A percentile compares a stretch with the other conserved stretches of the same genome.
phyloP scores from a whole-genome alignment of 1,284 basidiomycete genomes.

The Naganishia sp. region DNA sequence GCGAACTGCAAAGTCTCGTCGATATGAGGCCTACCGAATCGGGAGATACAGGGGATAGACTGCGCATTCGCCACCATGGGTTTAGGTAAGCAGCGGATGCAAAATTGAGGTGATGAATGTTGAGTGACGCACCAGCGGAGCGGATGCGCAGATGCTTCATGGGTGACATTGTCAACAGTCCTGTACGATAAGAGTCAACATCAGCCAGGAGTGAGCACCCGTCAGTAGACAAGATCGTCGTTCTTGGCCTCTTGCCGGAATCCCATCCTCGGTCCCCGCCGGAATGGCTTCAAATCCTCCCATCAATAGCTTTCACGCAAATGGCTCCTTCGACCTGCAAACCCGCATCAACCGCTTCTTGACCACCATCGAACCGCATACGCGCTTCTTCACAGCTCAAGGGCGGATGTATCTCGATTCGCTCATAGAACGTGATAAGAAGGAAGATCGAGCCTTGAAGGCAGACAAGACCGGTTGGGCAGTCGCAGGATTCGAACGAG shows the following conservation, averaged over 20 bases:
- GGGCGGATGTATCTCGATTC: conserved; percentile 16
- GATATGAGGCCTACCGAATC: too few relatives aligned
- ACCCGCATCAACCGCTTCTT: conserved; percentile 25
- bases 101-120: not conserved
- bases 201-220: not conserved
- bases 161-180: conserved; percentile 1
- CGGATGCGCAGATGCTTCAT: too few relatives aligned
- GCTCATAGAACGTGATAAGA: conserved; percentile 4
- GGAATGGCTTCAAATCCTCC: conserved; percentile 23
- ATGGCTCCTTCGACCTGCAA: conserved; percentile 14
- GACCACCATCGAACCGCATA: conserved; percentile 14
- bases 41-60: too few relatives aligned
- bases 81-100: conserved; percentile 12
- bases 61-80: not conserved
- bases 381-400: conserved; percentile 11
- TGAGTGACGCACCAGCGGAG: conserved; percentile 5
- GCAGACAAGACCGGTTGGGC: conserved; percentile 22
- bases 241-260: conserved; percentile 4
- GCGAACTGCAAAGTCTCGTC: too few relatives aligned
- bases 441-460: conserved; percentile 2
- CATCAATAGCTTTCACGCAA: not conserved
- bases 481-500: not conserved
- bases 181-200: not conserved
- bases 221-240: not conserved
- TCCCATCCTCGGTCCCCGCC: not conserved